phyloP scores from a whole-genome alignment of 2,329 filamentous ascomycete genomes.

The Akanthomyces lecanii region DNA sequence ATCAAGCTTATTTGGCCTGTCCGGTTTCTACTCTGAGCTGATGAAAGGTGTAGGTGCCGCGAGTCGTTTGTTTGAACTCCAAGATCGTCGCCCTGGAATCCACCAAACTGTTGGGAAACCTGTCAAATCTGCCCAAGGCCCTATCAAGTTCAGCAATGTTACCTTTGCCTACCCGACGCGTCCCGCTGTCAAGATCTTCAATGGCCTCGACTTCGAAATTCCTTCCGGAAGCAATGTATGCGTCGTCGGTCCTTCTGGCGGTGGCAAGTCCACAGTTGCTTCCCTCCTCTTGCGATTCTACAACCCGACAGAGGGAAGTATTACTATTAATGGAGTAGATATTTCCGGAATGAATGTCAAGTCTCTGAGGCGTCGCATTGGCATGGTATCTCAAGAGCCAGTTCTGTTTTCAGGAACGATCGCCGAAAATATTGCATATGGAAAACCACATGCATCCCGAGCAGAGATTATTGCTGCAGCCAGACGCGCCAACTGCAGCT shows the following conservation, averaged over 20 bases:
- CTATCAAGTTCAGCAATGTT: slow-evolving; percentile 83
- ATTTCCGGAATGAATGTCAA: slow-evolving; percentile 87
- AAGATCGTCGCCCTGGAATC: slow-evolving; percentile 83
- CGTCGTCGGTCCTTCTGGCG: slow-evolving; percentile 92
- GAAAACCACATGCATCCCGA: slow-evolving; percentile 71
- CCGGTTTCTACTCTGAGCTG: slow-evolving; percentile 93
- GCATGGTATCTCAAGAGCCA: slow-evolving; percentile 92
- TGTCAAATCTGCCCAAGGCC: slow-evolving; percentile 79
- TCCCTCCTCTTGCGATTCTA: slow-evolving; percentile 92
- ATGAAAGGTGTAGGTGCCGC: slow-evolving; percentile 99
- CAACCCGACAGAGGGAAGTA: slow-evolving; percentile 68
- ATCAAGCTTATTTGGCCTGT: slow-evolving; percentile 88
- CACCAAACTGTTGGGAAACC: slow-evolving; percentile 77
- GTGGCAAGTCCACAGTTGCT: slow-evolving; percentile 93
- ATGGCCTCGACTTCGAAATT: slow-evolving; percentile 83
- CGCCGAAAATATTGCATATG: slow-evolving; percentile 88
- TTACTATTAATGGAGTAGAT: slow-evolving; percentile 80
- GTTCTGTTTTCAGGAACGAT: slow-evolving; percentile 85
- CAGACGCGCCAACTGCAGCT: slow-evolving; percentile 88
- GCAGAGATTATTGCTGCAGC: slow-evolving; percentile 83
- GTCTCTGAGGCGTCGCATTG: slow-evolving; percentile 85
- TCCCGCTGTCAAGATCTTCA: slow-evolving; percentile 88
- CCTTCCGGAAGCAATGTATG: slow-evolving; percentile 92
- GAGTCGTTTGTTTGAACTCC: slow-evolving; percentile 91
- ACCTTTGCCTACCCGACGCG: slow-evolving; percentile 90